Evolutionary conservation across 2,329 filamentous ascomycete genomes (phyloP).

Genomic region (Cladosporium sp.): DNA sequence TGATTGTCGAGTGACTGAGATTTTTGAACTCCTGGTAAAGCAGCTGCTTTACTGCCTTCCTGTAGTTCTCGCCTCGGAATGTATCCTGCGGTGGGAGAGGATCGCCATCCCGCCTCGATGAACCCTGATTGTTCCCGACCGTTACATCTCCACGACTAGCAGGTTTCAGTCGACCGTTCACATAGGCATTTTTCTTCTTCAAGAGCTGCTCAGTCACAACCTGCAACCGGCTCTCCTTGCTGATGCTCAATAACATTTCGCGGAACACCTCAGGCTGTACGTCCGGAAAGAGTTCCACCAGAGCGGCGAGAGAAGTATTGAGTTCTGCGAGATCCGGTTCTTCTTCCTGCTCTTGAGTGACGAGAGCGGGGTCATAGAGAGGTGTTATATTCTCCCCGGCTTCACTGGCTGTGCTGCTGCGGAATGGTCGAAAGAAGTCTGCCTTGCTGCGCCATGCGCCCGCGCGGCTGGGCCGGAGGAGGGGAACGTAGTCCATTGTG

Average conservation of each 20-base stretch:
- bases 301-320: conserved; percentile 64
- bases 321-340: conserved; percentile 65
- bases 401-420: conserved; percentile 21
- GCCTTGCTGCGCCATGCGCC: conserved; percentile 28
- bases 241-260: conserved; percentile 72
- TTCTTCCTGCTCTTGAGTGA: conserved; percentile 13
- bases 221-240: conserved; percentile 70
- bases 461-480: conserved; percentile 23
- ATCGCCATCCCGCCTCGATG: neutral
- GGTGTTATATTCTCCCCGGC: conserved; percentile 25
- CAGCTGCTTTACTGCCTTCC: conserved; percentile 62
- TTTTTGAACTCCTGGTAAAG: conserved; percentile 73
- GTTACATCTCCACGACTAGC: conserved; percentile 4
- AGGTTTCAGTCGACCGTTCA: conserved; percentile 58
- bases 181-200: conserved; percentile 66
- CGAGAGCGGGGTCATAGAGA: conserved; percentile 22
- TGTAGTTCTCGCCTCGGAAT: conserved; percentile 66
- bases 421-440: conserved; percentile 32
- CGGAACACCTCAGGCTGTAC: conserved; percentile 78
- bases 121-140: neutral
- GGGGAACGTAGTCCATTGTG: conserved; percentile 27
- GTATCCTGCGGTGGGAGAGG: conserved; percentile 56
- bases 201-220: conserved; percentile 73
- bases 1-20: conserved; percentile 67
- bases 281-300: conserved; percentile 72